Evolutionary conservation across 2,329 filamentous ascomycete genomes (phyloP).

Genomic region (Aureobasidium sp.): DNA sequence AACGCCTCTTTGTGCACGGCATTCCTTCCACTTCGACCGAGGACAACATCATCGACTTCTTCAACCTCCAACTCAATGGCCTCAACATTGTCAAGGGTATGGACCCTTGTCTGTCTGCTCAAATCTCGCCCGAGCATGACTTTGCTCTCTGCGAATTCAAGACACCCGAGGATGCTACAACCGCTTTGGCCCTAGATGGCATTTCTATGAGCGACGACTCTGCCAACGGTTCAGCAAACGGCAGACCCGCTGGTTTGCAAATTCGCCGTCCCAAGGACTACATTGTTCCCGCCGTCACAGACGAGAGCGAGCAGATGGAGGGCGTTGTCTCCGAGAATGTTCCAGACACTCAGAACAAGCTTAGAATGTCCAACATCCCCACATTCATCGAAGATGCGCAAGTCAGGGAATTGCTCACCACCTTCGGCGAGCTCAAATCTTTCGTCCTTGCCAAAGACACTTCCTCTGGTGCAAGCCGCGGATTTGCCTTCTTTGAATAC

Average conservation of each 20-base stretch:
- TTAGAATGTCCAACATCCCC: conserved; percentile 86
- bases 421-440: conserved; percentile 88
- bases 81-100: conserved; percentile 79
- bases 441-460: conserved; percentile 86
- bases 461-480: conserved; percentile 71
- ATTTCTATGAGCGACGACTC: conserved; percentile 62
- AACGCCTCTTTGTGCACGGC: conserved; percentile 83
- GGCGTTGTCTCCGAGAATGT: conserved; percentile 74
- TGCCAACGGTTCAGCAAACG: conserved; percentile 48
- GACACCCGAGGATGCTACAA: conserved; percentile 76
- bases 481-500: conserved; percentile 96
- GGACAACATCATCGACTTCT: conserved; percentile 72
- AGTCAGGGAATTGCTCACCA: conserved; percentile 78
- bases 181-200: conserved; percentile 83
- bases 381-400: conserved; percentile 84
- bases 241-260: conserved; percentile 53
- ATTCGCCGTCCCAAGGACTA: conserved; percentile 93
- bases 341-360: conserved; percentile 89
- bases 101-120: conserved; percentile 78
- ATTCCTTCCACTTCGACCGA: conserved; percentile 67
- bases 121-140: conserved; percentile 68
- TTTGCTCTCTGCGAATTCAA: conserved; percentile 93
- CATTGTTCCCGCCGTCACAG: conserved; percentile 75
- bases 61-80: conserved; percentile 96
- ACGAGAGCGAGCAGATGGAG: conserved; percentile 66